Percentiles rank a stretch among this genome's conserved stretches.
phyloP scores from a whole-genome alignment of 768 basidiomycete genomes.

The Mycena galericulata region DNA sequence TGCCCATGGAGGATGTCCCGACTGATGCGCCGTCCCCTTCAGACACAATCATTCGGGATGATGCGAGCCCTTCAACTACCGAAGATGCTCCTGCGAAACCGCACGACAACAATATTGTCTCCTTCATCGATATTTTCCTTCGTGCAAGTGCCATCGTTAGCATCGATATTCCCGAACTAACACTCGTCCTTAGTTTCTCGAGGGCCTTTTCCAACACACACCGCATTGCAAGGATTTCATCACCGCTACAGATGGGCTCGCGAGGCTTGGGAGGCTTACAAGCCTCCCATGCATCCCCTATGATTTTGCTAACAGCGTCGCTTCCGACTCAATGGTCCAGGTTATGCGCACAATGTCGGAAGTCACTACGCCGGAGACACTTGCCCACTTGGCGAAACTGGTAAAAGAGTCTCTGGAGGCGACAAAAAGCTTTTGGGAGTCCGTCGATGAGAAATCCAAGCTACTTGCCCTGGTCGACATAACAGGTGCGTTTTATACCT shows the following conservation, averaged over 20 bases:
- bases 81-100: slow-evolving; percentile 57
- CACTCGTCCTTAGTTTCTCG: slow-evolving; percentile 75
- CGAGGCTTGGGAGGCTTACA: slow-evolving; percentile 80
- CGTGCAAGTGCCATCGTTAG: slow-evolving; percentile 62
- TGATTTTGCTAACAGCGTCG: slow-evolving; percentile 86
- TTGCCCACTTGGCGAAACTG: slow-evolving; percentile 75
- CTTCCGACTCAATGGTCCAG: slow-evolving; percentile 89
- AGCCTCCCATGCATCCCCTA: slow-evolving; percentile 89
- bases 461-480: slow-evolving; percentile 74
- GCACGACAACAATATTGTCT: slow-evolving; percentile 82
- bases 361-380: slow-evolving; percentile 81
- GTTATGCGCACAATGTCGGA: slow-evolving; percentile 92
- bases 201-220: slow-evolving; percentile 93
- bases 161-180: slow-evolving; percentile 9
- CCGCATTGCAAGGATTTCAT: slow-evolving; percentile 94
- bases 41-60: slow-evolving; percentile 35
- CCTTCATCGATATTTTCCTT: slow-evolving; percentile 83
- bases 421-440: slow-evolving; percentile 79
- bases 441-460: slow-evolving; percentile 65
- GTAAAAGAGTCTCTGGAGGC: slow-evolving; percentile 77
- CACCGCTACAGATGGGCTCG: slow-evolving; percentile 75
- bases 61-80: slow-evolving; percentile 33
- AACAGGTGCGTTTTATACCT: slow-evolving; percentile 48
- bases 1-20: slow-evolving; percentile 62
- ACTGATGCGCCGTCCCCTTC: slow-evolving; percentile 33